These are phyloP conservation scores for Ormosia emarginata DNA, from an alignment of 306 rosid genomes.

Conservation along the genomic window DNA sequence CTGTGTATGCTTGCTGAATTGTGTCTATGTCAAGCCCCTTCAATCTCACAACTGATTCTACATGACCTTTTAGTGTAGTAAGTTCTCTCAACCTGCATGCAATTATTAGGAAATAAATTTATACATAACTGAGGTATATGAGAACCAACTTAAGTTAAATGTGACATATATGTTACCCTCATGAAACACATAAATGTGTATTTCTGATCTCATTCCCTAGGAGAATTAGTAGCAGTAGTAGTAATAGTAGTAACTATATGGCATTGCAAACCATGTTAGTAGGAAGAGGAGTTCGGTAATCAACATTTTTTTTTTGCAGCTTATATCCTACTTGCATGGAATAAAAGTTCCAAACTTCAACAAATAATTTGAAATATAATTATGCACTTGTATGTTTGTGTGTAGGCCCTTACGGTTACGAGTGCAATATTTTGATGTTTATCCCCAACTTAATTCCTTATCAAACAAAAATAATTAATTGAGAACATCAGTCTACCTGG, in stretches of 20 bases:
- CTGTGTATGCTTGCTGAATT: conserved; percentile 97
- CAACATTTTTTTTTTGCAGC: not conserved
- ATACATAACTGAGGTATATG: not conserved
- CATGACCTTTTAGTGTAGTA: conserved; percentile 90
- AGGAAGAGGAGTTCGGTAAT: not conserved
- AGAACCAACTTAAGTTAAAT: conserved; percentile 11
- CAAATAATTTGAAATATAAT: not conserved
- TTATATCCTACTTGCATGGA: not conserved
- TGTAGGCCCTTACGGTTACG: not conserved
- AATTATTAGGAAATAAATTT: not conserved
- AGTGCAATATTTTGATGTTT: not conserved
- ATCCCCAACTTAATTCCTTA: not conserved
- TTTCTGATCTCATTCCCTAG: not conserved
- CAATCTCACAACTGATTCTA: conserved; percentile 96
- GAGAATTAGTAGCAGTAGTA: not conserved
- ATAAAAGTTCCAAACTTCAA: not conserved
- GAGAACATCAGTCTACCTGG: conserved; percentile 48
- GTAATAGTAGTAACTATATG: not conserved
- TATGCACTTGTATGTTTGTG: not conserved
- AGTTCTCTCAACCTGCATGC: conserved; percentile 80
- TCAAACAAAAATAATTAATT: not conserved
- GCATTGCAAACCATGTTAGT: not conserved
- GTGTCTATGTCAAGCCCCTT: conserved; percentile 96
- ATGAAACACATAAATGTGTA: not conserved
- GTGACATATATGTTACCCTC: not conserved